Percentiles rank a stretch among this genome's conserved stretches.
Conservation (phyloP, 139 green algal genomes). For the Chlorella vulgaris region DNA sequence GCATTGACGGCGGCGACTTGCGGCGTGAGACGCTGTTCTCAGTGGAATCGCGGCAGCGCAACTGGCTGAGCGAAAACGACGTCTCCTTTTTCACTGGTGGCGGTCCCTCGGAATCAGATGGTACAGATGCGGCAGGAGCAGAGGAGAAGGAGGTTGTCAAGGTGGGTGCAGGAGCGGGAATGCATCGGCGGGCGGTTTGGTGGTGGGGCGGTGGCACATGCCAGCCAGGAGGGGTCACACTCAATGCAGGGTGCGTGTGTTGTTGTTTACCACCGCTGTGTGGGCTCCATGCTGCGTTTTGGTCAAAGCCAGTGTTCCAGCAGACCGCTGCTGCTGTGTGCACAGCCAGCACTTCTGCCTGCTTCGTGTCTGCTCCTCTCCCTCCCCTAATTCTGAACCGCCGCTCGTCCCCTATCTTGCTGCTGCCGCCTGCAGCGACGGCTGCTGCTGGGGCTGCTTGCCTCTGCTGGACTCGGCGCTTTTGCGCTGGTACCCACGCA, state of each 20-base stretch:
- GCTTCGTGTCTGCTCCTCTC: too few species aligned
- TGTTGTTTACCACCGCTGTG: too few species aligned
- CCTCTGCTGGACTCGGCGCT: slow-evolving; percentile 43
- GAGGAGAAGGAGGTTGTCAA: slow-evolving; percentile 38
- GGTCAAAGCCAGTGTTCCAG: too few species aligned
- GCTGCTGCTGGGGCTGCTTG: slow-evolving; percentile 55
- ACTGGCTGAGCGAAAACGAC: slow-evolving; percentile 72
- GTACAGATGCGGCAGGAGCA: slow-evolving; percentile 7
- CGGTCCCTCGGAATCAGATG: slow-evolving; percentile 39
- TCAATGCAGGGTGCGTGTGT: too few species aligned
- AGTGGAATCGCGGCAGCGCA: slow-evolving; percentile 33
- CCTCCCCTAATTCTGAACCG: background rate
- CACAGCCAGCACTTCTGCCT: too few species aligned
- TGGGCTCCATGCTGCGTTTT: too few species aligned
- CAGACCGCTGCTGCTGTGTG: too few species aligned
- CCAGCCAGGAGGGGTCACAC: too few species aligned
- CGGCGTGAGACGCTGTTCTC: slow-evolving; percentile 28
- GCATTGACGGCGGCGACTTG: slow-evolving; percentile 46
- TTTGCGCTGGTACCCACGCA: slow-evolving; percentile 78
- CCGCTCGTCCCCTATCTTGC: too few species aligned
- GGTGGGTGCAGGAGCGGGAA: slow-evolving; percentile 14
- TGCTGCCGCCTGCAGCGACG: slow-evolving; percentile 32
- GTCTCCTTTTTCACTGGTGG: slow-evolving; percentile 71
- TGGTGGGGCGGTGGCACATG: too few species aligned
- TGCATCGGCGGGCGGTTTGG: background rate